Conservation (phyloP, 495 filamentous ascomycete genomes). For the Lepraria neglecta region DNA sequence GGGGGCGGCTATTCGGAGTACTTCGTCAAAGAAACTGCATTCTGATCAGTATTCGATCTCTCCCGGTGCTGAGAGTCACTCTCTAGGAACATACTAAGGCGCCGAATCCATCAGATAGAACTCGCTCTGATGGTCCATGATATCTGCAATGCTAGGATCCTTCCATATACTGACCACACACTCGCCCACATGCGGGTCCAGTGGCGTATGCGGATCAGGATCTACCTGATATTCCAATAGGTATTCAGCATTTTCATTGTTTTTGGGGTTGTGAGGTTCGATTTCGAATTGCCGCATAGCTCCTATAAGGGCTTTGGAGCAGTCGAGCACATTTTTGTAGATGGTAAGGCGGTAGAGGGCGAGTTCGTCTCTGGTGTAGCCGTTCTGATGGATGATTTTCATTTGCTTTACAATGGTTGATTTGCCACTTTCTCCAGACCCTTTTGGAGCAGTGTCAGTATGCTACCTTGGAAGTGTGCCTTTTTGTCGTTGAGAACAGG, state of each 20-base stretch:
- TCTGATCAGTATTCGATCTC: constrained; percentile 4
- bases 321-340: constrained; percentile 96
- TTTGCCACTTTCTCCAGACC: constrained; percentile 96
- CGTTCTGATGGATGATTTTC: constrained; percentile 99
- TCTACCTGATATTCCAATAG: constrained; percentile 84
- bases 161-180: constrained; percentile 86
- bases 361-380: constrained; percentile 86
- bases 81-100: constrained; percentile 68
- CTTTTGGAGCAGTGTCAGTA: constrained; percentile 44
- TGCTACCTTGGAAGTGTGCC: constrained; percentile 5
- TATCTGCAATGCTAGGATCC: constrained; percentile 72
- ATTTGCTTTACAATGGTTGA: constrained; percentile 99
- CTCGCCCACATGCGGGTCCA: constrained; percentile 71
- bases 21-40: constrained; percentile 88
- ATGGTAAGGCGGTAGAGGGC: constrained; percentile 89
- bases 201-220: constrained; percentile 72
- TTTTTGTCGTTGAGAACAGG: background rate
- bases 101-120: constrained; percentile 99
- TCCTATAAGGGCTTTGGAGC: constrained; percentile 81
- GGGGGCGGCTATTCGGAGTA: constrained; percentile 70
- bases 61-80: background rate
- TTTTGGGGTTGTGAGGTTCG: constrained; percentile 61
- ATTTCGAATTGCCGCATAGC: constrained; percentile 86
- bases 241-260: constrained; percentile 68
- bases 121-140: constrained; percentile 92